Conservation (phyloP, 257 asterid genomes). For the Parsonsia alboflavescens region DNA sequence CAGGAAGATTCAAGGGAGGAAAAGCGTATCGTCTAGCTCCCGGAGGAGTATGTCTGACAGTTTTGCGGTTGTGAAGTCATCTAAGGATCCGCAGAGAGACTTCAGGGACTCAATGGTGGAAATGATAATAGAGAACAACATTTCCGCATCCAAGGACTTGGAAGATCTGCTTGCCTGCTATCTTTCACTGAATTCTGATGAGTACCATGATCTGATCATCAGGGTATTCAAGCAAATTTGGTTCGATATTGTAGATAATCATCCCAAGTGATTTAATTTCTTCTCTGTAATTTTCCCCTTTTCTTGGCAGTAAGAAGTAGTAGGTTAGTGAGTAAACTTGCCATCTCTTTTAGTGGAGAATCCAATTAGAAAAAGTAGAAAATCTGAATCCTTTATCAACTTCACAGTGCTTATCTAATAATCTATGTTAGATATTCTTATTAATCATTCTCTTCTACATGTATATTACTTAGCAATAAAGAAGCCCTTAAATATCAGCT, state of each 20-base stretch:
- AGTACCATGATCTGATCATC: slow-evolving; percentile 56
- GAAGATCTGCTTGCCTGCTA: slow-evolving; percentile 67
- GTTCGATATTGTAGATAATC: slow-evolving; percentile 41
- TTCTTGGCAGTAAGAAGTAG: background rate
- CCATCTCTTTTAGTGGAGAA: background rate
- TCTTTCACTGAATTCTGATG: slow-evolving; percentile 50
- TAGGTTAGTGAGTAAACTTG: background rate
- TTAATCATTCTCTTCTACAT: background rate
- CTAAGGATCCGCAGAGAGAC: slow-evolving; percentile 50
- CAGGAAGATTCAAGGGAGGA: slow-evolving; percentile 34
- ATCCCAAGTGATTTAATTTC: slow-evolving; percentile 18
- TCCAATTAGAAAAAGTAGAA: background rate
- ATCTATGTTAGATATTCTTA: no score
- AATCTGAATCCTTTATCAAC: background rate
- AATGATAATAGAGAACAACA: slow-evolving; percentile 62
- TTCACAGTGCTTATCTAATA: no score
- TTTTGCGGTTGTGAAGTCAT: slow-evolving; percentile 56
- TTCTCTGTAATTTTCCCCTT: background rate
- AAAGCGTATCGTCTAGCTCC: slow-evolving; percentile 26
- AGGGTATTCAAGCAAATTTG: slow-evolving; percentile 64
- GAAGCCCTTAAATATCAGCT: background rate
- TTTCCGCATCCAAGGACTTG: slow-evolving; percentile 43
- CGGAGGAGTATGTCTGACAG: slow-evolving; percentile 42
- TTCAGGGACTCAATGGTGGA: slow-evolving; percentile 74
- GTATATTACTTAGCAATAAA: background rate